phyloP scores from a whole-genome alignment of 148 eudicot species.

The Fagopyrum esculentum region DNA sequence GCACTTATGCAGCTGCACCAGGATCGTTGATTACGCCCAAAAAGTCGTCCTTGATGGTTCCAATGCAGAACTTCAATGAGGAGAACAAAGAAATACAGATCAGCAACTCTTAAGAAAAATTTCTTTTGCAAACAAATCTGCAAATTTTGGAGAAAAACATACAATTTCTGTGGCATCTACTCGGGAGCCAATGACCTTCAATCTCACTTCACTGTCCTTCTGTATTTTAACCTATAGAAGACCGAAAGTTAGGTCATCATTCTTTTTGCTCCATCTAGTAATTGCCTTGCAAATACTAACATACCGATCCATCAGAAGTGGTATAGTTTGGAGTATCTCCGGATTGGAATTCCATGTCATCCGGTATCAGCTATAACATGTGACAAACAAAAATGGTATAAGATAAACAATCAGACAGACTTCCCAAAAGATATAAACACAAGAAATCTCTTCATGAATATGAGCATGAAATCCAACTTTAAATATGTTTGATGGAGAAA shows the following conservation, averaged over 20 bases:
- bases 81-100: slow-evolving; percentile 1
- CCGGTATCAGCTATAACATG: slow-evolving; percentile 72
- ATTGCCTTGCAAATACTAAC: slow-evolving; percentile 18
- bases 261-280: background rate
- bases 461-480: background rate
- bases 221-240: slow-evolving; percentile 75
- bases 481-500: background rate
- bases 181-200: slow-evolving; percentile 93
- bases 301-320: slow-evolving; percentile 91
- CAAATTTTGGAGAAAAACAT: slow-evolving; percentile 16
- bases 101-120: background rate
- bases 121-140: background rate
- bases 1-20: slow-evolving; percentile 26
- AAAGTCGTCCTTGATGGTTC: slow-evolving; percentile 86
- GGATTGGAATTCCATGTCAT: slow-evolving; percentile 97
- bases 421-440: background rate
- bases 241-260: slow-evolving; percentile 4
- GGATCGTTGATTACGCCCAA: slow-evolving; percentile 85
- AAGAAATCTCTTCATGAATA: background rate
- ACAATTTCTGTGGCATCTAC: slow-evolving; percentile 99
- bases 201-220: slow-evolving; percentile 87
- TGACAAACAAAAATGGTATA: background rate
- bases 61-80: slow-evolving; percentile 73
- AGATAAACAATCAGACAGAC: background rate
- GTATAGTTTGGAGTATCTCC: slow-evolving; percentile 88